A percentile compares a stretch with the other conserved stretches of the same genome.
Conservation (phyloP, 495 filamentous ascomycete species). For the Astrothelium subdiscretum region DNA sequence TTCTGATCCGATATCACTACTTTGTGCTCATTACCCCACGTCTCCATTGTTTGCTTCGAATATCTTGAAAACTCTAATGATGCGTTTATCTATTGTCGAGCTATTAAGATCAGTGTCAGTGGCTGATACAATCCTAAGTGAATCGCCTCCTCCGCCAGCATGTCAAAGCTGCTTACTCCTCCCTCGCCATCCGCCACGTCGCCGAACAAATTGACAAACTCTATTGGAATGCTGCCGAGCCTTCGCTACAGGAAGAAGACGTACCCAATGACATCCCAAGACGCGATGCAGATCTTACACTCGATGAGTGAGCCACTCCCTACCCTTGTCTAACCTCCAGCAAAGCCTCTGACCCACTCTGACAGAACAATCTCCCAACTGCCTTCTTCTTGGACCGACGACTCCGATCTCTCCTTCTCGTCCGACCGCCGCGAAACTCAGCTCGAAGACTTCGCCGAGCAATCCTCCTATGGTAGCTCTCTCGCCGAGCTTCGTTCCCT, state of each 20-base stretch:
- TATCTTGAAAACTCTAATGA: no score
- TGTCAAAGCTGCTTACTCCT: conserved; percentile 56
- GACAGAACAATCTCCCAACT: conserved; percentile 2
- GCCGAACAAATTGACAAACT: conserved; percentile 70
- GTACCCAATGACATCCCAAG: conserved; percentile 15
- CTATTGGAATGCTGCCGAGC: conserved; percentile 46
- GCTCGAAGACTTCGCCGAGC: neutral
- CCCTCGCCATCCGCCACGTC: conserved; percentile 65
- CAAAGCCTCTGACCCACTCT: neutral
- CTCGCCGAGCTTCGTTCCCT: conserved; percentile 34
- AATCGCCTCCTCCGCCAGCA: conserved; percentile 60
- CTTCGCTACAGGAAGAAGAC: conserved; percentile 28
- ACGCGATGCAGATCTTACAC: conserved; percentile 9
- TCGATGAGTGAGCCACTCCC: conserved; percentile 1
- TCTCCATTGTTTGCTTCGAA: no score
- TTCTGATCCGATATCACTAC: no score
- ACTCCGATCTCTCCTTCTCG: neutral
- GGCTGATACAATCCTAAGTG: conserved; percentile 26
- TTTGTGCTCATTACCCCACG: no score
- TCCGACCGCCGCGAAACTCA: neutral
- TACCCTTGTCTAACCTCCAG: neutral
- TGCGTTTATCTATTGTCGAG: neutral
- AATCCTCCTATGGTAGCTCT: conserved; percentile 4
- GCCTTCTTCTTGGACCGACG: neutral
- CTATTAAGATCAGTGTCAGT: neutral